Evolutionary conservation across 495 filamentous ascomycete species (phyloP), one percentile per base, ranked within the genome.

Genomic region (Talaromyces liani): DNA sequence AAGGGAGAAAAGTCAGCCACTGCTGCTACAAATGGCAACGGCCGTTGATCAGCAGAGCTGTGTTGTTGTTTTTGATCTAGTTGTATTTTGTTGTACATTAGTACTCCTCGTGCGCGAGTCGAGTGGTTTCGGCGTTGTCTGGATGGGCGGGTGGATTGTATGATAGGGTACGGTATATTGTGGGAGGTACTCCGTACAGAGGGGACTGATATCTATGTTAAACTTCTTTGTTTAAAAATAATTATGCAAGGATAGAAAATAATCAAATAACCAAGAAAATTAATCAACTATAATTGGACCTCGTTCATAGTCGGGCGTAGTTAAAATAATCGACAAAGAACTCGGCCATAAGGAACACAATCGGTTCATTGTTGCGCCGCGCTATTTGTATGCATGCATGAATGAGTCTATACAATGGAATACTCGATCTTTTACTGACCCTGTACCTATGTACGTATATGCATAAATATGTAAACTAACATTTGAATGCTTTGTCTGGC

Each of bases 1-100:
- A 71, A 70, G 68, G 65, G 69, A 41, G 63, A 58, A 18, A 65
- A 63, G 61, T 25, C 20, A 24, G 3, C 31, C 31, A 67, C 65
- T 27, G 27, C 27, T 63, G 57, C 18, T 3, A 22, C 49, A 25
- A 54, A 54, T 24, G 49, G 49, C 18, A 54, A 56, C 20, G 62
- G 55, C 14, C 61, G 61, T 61, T 67, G 63, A 45, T 55, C 33
- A 34, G 63, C 59, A 29, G 14, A 41, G 36, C 14, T 22, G 39
- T 5, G 31, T 47, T 54, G 18, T 2, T 41, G 36, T 41, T 10
- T 39, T 41, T 20, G 45, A n/a, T 49, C 45, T 49, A 49, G 8
- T 20, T 22, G 45, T 49, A 49, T 18, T 20, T 18, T 49, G 51
- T 55, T 49, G 51, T 55, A 55, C 51, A 55, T 55, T 27, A 55